These are phyloP conservation scores for Trichoderma harzianum DNA, from an alignment of 2,329 filamentous ascomycete species.

Conservation along the genomic window DNA sequence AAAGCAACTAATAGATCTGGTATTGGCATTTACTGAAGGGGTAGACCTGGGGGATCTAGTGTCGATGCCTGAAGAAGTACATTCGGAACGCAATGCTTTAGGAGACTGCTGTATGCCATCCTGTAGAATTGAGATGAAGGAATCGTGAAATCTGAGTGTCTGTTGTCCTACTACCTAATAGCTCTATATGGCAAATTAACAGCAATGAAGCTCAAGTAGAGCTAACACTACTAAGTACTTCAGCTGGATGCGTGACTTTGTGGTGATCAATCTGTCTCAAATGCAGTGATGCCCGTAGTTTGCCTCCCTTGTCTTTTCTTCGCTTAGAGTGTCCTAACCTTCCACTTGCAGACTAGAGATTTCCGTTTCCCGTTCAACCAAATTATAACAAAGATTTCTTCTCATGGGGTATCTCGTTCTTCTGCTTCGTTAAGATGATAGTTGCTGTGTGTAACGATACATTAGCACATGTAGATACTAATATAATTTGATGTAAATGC, in stretches of 20 bases:
- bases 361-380: slow-evolving; percentile 26
- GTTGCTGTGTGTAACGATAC: slow-evolving; percentile 23
- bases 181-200: not conserved
- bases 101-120: not conserved
- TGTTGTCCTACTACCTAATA: not conserved
- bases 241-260: not conserved
- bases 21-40: not conserved
- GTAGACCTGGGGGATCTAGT: not conserved
- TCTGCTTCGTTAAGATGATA: slow-evolving; percentile 30
- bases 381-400: slow-evolving; percentile 23
- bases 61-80: not conserved
- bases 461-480: not conserved
- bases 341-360: slow-evolving; percentile 30
- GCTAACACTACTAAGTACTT: not conserved
- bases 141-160: not conserved
- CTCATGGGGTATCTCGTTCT: slow-evolving; percentile 25
- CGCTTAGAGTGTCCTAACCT: slow-evolving; percentile 17
- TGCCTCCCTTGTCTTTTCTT: not conserved
- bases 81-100: not conserved
- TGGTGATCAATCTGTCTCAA: not conserved
- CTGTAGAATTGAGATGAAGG: not conserved
- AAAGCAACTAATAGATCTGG: not conserved
- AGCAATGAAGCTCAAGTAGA: not conserved
- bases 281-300: no score
- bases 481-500: not conserved